Percentiles rank a stretch among this genome's conserved stretches.
Evolutionary conservation across 768 basidiomycete species (phyloP).

Genomic region (Xerocomus potaroensis): DNA sequence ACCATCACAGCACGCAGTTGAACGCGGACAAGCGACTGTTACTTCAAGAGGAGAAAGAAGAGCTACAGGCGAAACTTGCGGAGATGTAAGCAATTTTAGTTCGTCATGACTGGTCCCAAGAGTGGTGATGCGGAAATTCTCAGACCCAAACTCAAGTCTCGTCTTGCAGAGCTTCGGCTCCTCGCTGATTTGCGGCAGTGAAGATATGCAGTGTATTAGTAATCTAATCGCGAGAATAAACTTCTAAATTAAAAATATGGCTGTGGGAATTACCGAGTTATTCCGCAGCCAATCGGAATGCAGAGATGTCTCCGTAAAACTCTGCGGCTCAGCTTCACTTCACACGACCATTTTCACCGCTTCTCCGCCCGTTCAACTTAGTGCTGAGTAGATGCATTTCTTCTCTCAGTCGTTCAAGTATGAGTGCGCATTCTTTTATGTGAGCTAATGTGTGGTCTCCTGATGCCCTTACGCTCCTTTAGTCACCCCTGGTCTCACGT

Average conservation of each 20-base stretch:
- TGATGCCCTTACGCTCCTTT: conserved; percentile 10
- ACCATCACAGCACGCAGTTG: conserved; percentile 63
- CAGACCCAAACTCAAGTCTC: conserved; percentile 78
- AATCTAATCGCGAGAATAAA: conserved; percentile 3
- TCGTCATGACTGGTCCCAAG: not conserved
- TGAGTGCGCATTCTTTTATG: conserved; percentile 52
- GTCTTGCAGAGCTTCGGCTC: conserved; percentile 64
- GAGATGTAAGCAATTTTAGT: conserved; percentile 63
- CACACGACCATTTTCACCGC: conserved; percentile 21
- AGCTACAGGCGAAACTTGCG: conserved; percentile 75
- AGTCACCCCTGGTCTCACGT: conserved; percentile 92
- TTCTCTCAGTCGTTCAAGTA: conserved; percentile 82
- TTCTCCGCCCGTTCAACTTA: conserved; percentile 22
- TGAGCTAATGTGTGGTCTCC: not conserved
- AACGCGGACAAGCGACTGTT: conserved; percentile 88
- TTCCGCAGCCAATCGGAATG: conserved; percentile 29
- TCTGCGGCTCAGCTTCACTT: too few species aligned
- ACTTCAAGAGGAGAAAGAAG: conserved; percentile 92
- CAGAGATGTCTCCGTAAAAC: too few species aligned
- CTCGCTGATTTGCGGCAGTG: conserved; percentile 25
- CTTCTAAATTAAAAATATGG: not conserved
- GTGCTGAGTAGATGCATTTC: conserved; percentile 62
- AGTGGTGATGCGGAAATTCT: conserved; percentile 1
- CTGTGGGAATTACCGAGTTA: conserved; percentile 11
- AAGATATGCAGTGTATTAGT: not conserved